Conservation (phyloP, 1,139 yeast species). For the Blastobotrys aristatus region DNA sequence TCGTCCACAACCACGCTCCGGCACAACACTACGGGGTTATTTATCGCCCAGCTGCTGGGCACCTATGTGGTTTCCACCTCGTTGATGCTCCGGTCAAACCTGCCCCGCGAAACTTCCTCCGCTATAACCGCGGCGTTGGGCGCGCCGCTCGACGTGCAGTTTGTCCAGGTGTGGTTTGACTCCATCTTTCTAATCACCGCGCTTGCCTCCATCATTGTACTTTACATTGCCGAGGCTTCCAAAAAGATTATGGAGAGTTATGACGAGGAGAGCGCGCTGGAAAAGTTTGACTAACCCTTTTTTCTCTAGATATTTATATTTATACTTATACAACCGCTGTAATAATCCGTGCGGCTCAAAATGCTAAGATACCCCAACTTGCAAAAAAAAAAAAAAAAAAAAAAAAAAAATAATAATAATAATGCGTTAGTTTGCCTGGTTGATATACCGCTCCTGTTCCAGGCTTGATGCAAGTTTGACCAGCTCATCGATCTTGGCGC, state of each 20-base stretch:
- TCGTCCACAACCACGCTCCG: background rate
- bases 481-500: slow-evolving; percentile 13
- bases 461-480: slow-evolving; percentile 12
- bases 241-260: slow-evolving; percentile 17
- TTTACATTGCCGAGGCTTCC: slow-evolving; percentile 26
- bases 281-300: slow-evolving; percentile 22
- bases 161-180: slow-evolving; percentile 80
- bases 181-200: slow-evolving; percentile 60
- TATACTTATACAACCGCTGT: background rate
- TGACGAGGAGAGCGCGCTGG: slow-evolving; percentile 29
- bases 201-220: slow-evolving; percentile 45
- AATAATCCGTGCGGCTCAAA: background rate
- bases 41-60: slow-evolving; percentile 68
- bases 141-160: slow-evolving; percentile 47
- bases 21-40: slow-evolving; percentile 34
- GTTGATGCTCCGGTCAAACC: slow-evolving; percentile 64
- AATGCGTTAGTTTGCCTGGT: background rate
- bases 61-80: slow-evolving; percentile 79
- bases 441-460: slow-evolving; percentile 10
- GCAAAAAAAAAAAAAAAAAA: background rate
- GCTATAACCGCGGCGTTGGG: slow-evolving; percentile 48
- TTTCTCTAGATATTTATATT: background rate
- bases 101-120: slow-evolving; percentile 57
- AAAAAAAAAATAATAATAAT: background rate
- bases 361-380: background rate